These are phyloP conservation scores for Friedmanniomyces simplex DNA, from an alignment of 495 filamentous ascomycete species.

Conservation along the genomic window DNA sequence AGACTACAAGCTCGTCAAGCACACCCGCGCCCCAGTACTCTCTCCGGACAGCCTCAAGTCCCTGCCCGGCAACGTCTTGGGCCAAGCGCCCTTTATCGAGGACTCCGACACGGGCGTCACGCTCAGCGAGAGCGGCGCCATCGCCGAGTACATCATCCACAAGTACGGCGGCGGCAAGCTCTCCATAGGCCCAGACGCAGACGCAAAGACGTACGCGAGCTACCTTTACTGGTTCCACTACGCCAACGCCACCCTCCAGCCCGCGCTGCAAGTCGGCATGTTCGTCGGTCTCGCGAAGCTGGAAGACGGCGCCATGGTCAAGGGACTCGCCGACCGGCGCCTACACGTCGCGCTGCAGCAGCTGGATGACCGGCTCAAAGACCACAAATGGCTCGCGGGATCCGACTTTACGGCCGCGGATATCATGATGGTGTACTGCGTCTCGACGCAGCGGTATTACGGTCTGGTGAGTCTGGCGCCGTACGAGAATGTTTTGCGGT, in stretches of 20 bases:
- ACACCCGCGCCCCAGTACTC: conserved; percentile 24
- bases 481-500: conserved; percentile 25
- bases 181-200: not conserved
- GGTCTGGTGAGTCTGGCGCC: conserved; percentile 11
- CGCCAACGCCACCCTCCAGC: not conserved
- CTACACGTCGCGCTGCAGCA: not conserved
- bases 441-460: conserved; percentile 11
- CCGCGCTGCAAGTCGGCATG: not conserved
- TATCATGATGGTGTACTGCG: not conserved
- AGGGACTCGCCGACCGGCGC: not conserved
- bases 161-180: not conserved
- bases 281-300: not conserved
- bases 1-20: conserved; percentile 29
- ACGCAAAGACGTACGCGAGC: not conserved
- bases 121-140: not conserved
- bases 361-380: not conserved
- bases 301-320: not conserved
- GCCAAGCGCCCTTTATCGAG: conserved; percentile 4
- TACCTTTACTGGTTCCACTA: conserved; percentile 10
- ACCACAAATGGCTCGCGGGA: not conserved
- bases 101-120: conserved; percentile 1
- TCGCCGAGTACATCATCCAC: conserved; percentile 4
- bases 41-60: conserved; percentile 21
- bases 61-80: conserved; percentile 19
- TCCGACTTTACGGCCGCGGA: conserved; percentile 4